phyloP scores from a whole-genome alignment of 257 asterid genomes.

The Solanum sparsipilum region DNA sequence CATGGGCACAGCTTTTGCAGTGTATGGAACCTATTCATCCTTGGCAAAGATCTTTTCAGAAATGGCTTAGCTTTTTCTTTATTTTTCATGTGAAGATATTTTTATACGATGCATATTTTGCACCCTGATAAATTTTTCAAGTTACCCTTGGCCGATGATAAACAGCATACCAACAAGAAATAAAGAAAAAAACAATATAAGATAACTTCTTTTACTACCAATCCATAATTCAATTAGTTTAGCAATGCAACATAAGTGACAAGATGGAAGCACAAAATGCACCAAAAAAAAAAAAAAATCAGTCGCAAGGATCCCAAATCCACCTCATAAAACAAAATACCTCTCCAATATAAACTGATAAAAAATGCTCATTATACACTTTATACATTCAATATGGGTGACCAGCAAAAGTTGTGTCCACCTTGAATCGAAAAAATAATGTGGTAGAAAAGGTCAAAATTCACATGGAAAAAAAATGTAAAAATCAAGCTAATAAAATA shows the following conservation, averaged over 20 bases:
- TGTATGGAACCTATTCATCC: constrained; percentile 18
- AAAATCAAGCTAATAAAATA: neutral
- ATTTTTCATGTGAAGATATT: neutral
- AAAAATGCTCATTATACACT: constrained; percentile 13
- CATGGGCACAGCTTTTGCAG: constrained; percentile 12
- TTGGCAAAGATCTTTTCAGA: constrained; percentile 6
- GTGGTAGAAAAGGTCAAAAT: neutral
- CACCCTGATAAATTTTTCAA: neutral
- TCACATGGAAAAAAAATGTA: neutral
- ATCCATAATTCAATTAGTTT: neutral
- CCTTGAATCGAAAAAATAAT: neutral
- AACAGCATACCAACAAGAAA: neutral
- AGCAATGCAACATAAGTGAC: neutral
- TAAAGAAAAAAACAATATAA: neutral
- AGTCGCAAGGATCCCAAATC: neutral
- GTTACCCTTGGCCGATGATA: neutral
- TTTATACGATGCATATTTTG: neutral
- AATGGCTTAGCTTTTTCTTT: neutral
- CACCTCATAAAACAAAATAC: neutral
- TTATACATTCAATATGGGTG: constrained; percentile 15
- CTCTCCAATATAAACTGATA: constrained; percentile 1
- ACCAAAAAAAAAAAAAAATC: neutral
- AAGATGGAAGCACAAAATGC: neutral
- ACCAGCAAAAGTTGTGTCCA: neutral
- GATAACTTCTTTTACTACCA: neutral